These are phyloP conservation scores for Taphrina populina DNA, from an alignment of 1,139 yeast genomes.

Conservation along the genomic window DNA sequence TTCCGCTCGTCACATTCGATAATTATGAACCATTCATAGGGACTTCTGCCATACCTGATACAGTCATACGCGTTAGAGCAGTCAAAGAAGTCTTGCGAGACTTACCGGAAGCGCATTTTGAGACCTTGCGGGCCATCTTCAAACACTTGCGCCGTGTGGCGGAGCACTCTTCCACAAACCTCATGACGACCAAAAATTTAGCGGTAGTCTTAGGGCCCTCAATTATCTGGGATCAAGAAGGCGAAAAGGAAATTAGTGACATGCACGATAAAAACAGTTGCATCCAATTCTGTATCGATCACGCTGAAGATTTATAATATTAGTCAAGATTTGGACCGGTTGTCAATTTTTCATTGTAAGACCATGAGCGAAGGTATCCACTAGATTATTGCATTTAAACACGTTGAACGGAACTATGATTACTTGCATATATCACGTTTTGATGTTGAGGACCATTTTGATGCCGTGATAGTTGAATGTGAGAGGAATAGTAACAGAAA, in stretches of 20 bases:
- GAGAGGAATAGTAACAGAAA: too few relatives aligned
- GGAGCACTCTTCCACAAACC: slow-evolving; percentile 4
- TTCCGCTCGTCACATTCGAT: slow-evolving; percentile 74
- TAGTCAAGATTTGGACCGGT: not conserved
- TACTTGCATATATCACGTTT: too few relatives aligned
- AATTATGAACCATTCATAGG: slow-evolving; percentile 66
- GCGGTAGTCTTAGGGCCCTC: slow-evolving; percentile 97
- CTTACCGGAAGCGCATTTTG: slow-evolving; percentile 69
- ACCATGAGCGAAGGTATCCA: too few relatives aligned
- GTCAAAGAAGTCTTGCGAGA: slow-evolving; percentile 46
- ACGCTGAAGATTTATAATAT: slow-evolving; percentile 45
- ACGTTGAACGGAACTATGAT: too few relatives aligned
- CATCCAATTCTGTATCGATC: slow-evolving; percentile 70
- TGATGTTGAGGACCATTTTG: too few relatives aligned
- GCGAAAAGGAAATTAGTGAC: slow-evolving; percentile 81
- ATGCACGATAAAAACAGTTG: slow-evolving; percentile 79
- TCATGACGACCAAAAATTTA: slow-evolving; percentile 75
- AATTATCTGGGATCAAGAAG: slow-evolving; percentile 72
- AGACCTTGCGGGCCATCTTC: slow-evolving; percentile 57
- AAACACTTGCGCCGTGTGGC: slow-evolving; percentile 54
- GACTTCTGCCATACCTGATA: slow-evolving; percentile 37
- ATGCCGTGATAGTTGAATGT: too few relatives aligned
- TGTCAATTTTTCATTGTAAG: not conserved
- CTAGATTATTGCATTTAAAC: too few relatives aligned
- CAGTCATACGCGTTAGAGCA: slow-evolving; percentile 43